These are phyloP conservation scores for Cyberlindnera misumaiensis DNA, from an alignment of 805 yeast species.

Conservation along the genomic window DNA sequence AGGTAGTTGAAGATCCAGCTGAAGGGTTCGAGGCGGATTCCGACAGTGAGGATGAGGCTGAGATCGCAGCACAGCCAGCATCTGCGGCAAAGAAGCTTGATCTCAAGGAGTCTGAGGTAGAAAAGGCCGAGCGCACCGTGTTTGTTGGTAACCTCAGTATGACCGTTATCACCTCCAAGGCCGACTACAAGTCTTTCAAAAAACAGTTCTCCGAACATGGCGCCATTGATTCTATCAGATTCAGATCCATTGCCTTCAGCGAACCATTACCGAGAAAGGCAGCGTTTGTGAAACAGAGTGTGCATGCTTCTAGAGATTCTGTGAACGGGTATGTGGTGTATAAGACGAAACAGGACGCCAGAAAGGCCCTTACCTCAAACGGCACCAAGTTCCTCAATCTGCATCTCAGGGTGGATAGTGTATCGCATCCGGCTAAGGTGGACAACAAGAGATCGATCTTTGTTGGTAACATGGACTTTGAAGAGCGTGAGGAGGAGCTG, in stretches of 20 bases:
- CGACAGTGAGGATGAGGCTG: slow-evolving; percentile 22
- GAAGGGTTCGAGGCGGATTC: slow-evolving; percentile 20
- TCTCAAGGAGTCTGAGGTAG: slow-evolving; percentile 64
- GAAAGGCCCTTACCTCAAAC: slow-evolving; percentile 46
- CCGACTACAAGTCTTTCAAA: slow-evolving; percentile 56
- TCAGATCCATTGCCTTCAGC: slow-evolving; percentile 85
- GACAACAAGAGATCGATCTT: slow-evolving; percentile 81
- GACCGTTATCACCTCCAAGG: slow-evolving; percentile 56
- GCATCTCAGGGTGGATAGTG: slow-evolving; percentile 87
- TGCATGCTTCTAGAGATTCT: slow-evolving; percentile 72
- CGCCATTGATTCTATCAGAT: slow-evolving; percentile 66
- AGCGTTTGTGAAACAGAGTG: slow-evolving; percentile 74
- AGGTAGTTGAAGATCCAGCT: slow-evolving; percentile 20
- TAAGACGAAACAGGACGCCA: slow-evolving; percentile 40
- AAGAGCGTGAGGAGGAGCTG: slow-evolving; percentile 81
- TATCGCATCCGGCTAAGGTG: slow-evolving; percentile 84
- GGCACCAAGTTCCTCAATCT: slow-evolving; percentile 60
- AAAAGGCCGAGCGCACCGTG: slow-evolving; percentile 76
- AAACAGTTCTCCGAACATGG: slow-evolving; percentile 40
- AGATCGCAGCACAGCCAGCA: slow-evolving; percentile 11
- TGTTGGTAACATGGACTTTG: slow-evolving; percentile 91
- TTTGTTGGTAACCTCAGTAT: slow-evolving; percentile 83
- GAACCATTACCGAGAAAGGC: slow-evolving; percentile 88
- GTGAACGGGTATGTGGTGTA: slow-evolving; percentile 87
- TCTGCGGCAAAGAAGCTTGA: slow-evolving; percentile 37